Evolutionary conservation across 257 asterid genomes (phyloP), one percentile per base, ranked within the genome.

Genomic region (Knoxia roxburghii): DNA sequence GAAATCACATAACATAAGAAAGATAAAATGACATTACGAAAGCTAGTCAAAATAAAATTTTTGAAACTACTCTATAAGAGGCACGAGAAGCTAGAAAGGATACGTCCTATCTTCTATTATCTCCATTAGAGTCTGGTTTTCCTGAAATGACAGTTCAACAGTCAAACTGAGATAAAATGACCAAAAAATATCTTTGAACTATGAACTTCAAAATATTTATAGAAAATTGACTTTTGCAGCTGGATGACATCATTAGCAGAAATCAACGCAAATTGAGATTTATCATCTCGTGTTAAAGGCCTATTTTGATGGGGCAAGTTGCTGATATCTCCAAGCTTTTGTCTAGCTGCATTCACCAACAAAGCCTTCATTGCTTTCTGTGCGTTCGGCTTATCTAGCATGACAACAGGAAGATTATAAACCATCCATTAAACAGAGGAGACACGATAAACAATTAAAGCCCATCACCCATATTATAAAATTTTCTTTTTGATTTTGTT

Each of bases 81-180:
- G 61, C 41, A 72, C 59, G 27, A 43, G 18, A 21, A 2, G 52
- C 21, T 14, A 32, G 35, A 72, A 74, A 81, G 89, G 92, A 86
- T 90, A 88, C 97, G 83, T 80, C 81, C 87, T 83, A 65, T 86
- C 95, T 8, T 77, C 89, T 78, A 90, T 32, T 68, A 85, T 76
- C 80, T 82, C 80, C 77, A 46, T 63, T 53, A 88, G 73, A 50
- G 85, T 72, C 86, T 68, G 7, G 72, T 86, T 83, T 69, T 86
- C 93, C 97, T 90, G 73, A 61, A 71, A 43, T 46, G 48, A 71
- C 53, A 73, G 50, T 71, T 64, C 7, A 61, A 32, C 64, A 67
- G 21, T 48, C 35, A 61, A 51, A 76, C 26, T 62, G 26, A 71
- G 55, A 58, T 58, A 69, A 57, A 37, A 63, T 55, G 56, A 29